Evolutionary conservation across 2,329 filamentous ascomycete species (phyloP).

Genomic region (Fusarium illudens): DNA sequence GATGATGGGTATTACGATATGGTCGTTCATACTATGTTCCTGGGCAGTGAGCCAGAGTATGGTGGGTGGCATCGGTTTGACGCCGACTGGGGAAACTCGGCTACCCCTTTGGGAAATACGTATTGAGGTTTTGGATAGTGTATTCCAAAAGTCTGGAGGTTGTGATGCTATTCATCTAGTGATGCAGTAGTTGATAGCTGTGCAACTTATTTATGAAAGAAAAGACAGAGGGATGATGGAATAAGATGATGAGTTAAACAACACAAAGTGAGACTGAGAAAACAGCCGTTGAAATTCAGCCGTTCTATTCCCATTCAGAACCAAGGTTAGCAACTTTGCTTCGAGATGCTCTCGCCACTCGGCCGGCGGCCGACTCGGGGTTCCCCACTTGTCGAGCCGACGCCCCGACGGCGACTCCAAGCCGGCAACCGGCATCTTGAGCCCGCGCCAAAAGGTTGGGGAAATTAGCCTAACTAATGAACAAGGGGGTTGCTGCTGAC

Average conservation of each 20-base stretch:
- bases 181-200: neutral
- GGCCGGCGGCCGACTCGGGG: neutral
- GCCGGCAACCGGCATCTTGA: neutral
- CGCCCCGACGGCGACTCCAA: neutral
- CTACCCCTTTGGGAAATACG: constrained; percentile 44
- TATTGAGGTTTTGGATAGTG: constrained; percentile 36
- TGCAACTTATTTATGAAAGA: neutral
- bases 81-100: constrained; percentile 54
- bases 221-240: neutral
- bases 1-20: constrained; percentile 64
- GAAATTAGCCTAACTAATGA: neutral
- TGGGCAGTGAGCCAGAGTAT: constrained; percentile 59
- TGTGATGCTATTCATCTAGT: neutral
- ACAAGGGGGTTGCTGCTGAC: neutral
- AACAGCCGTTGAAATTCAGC: neutral
- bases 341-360: neutral
- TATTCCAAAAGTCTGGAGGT: neutral
- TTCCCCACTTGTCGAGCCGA: neutral
- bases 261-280: neutral
- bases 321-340: neutral
- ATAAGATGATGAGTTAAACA: neutral
- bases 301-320: neutral
- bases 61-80: constrained; percentile 66
- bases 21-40: constrained; percentile 60
- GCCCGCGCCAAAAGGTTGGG: neutral